Percentiles rank a stretch among this genome's conserved stretches.
Conservation (phyloP, 768 basidiomycete genomes). For the Collybia sordida region DNA sequence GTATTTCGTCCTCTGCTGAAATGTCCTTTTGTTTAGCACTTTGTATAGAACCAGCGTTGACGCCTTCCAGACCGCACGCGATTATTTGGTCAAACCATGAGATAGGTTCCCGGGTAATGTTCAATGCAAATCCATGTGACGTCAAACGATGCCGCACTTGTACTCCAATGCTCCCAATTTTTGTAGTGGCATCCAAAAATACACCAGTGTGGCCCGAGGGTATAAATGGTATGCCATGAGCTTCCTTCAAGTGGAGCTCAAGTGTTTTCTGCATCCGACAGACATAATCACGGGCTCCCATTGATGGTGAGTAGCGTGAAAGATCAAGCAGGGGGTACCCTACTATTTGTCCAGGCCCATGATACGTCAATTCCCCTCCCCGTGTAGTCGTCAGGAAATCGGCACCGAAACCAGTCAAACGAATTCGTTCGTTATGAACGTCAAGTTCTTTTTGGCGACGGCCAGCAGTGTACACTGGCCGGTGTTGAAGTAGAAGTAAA, state of each 20-base stretch:
- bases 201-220: slow-evolving; percentile 88
- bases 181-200: slow-evolving; percentile 77
- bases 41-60: slow-evolving; percentile 72
- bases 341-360: slow-evolving; percentile 96
- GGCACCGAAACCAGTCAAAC: slow-evolving; percentile 78
- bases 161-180: slow-evolving; percentile 95
- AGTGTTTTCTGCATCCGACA: slow-evolving; percentile 77
- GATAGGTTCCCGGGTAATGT: slow-evolving; percentile 79
- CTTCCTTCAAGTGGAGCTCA: slow-evolving; percentile 56
- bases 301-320: slow-evolving; percentile 69
- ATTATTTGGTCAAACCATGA: slow-evolving; percentile 87
- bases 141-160: slow-evolving; percentile 94
- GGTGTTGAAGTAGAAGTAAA: slow-evolving; percentile 82
- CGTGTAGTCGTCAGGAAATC: slow-evolving; percentile 82
- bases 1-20: slow-evolving; percentile 50
- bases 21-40: slow-evolving; percentile 37
- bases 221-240: slow-evolving; percentile 55
- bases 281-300: slow-evolving; percentile 79
- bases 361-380: slow-evolving; percentile 95
- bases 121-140: slow-evolving; percentile 92
- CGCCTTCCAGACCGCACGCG: slow-evolving; percentile 88
- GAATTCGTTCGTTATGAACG: slow-evolving; percentile 54
- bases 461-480: slow-evolving; percentile 95
- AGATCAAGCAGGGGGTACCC: slow-evolving; percentile 95
- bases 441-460: slow-evolving; percentile 73